Conservation (phyloP, 2,329 filamentous ascomycete genomes). For the Hymenoscyphus albidus region DNA sequence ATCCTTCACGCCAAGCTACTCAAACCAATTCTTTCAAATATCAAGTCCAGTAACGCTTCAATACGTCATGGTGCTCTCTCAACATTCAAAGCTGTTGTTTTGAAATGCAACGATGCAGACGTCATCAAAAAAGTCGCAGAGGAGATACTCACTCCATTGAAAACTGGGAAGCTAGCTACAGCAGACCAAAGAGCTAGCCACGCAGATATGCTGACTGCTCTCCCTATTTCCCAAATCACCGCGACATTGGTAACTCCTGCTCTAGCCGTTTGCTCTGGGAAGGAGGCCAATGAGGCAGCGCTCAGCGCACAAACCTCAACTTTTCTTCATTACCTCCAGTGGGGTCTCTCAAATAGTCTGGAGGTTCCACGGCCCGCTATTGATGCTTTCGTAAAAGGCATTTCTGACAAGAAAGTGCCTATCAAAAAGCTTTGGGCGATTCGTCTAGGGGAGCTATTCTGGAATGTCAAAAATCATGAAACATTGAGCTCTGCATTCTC, state of each 20-base stretch:
- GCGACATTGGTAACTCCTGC: constrained; percentile 64
- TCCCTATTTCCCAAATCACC: constrained; percentile 57
- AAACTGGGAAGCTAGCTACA: constrained; percentile 75
- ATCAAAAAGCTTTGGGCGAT: constrained; percentile 79
- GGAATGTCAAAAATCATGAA: constrained; percentile 47
- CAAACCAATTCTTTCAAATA: constrained; percentile 83
- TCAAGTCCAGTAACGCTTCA: constrained; percentile 80
- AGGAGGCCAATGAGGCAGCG: constrained; percentile 86
- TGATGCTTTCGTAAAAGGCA: constrained; percentile 74
- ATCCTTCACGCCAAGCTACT: constrained; percentile 68
- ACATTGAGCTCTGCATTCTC: constrained; percentile 45
- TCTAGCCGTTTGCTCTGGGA: constrained; percentile 65
- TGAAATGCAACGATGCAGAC: constrained; percentile 53
- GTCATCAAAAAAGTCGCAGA: constrained; percentile 65
- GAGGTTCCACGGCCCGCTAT: constrained; percentile 62
- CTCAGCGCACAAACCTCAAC: constrained; percentile 71
- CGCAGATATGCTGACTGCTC: constrained; percentile 70
- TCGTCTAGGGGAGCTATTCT: constrained; percentile 67
- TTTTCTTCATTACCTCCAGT: constrained; percentile 61
- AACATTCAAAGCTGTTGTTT: constrained; percentile 69
- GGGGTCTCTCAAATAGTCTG: constrained; percentile 56
- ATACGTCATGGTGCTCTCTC: constrained; percentile 73
- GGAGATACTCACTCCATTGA: constrained; percentile 76
- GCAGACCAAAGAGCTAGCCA: constrained; percentile 82
- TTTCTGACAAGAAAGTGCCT: constrained; percentile 77